These are phyloP conservation scores for Ananas comosus DNA, from an alignment of 176 grass and related monocot genomes.

Conservation along the genomic window DNA sequence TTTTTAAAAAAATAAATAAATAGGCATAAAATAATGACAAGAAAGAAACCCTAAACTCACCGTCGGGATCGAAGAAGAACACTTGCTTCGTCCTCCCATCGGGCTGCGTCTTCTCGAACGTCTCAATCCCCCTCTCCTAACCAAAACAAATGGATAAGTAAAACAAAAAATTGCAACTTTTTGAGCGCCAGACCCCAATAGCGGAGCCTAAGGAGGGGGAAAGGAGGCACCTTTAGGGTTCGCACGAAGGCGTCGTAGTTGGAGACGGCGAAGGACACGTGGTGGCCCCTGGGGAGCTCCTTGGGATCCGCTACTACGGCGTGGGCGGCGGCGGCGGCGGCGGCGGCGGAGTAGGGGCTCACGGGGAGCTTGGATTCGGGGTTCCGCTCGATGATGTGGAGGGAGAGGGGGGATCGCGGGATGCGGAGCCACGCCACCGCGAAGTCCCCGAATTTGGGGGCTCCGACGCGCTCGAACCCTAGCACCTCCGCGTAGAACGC, in stretches of 20 bases:
- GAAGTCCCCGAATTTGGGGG: conserved; percentile 39
- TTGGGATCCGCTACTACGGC: conserved; percentile 17
- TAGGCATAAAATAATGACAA: background rate
- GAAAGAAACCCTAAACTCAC: conserved; percentile 17
- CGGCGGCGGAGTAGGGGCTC: background rate
- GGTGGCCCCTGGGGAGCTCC: conserved; percentile 54
- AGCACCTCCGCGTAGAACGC: conserved; percentile 83
- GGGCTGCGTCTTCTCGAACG: conserved; percentile 67
- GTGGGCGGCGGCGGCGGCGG: background rate
- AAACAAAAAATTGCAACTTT: background rate
- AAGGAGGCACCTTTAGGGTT: conserved; percentile 34
- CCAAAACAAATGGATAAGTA: background rate
- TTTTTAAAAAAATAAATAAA: background rate
- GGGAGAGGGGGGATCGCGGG: conserved; percentile 30
- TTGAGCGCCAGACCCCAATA: background rate
- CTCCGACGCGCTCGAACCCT: conserved; percentile 56
- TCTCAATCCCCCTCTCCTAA: conserved; percentile 38
- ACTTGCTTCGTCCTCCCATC: conserved; percentile 68
- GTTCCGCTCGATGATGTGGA: conserved; percentile 83
- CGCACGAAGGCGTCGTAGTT: conserved; percentile 61
- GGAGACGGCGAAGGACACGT: conserved; percentile 65
- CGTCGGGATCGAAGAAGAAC: conserved; percentile 98
- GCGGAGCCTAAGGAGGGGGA: background rate
- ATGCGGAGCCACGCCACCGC: conserved; percentile 69
- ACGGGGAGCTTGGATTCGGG: conserved; percentile 30